A percentile compares a stretch with the other conserved stretches of the same genome.
Evolutionary conservation across 2,329 filamentous ascomycete species (phyloP).

Genomic region (Epichloe sp.): DNA sequence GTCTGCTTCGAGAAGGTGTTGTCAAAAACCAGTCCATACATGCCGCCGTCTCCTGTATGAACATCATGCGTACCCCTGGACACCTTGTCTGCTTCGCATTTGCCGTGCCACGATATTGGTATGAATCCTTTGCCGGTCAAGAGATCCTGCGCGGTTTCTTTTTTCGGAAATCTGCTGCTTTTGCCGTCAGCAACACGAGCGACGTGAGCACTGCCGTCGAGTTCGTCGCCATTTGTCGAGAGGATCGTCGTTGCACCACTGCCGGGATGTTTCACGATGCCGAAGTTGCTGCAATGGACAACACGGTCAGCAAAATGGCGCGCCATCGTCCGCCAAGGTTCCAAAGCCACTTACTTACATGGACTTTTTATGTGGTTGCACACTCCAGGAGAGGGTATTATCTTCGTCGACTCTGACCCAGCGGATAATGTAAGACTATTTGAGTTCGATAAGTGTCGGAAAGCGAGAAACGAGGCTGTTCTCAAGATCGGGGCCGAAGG

Average conservation of each 20-base stretch:
- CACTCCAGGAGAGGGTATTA: constrained; percentile 92
- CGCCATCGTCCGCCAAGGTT: background rate
- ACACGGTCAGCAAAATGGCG: constrained; percentile 8
- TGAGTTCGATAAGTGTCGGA: constrained; percentile 9
- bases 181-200: constrained; percentile 31
- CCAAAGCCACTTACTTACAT: constrained; percentile 45
- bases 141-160: constrained; percentile 50
- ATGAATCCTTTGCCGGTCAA: constrained; percentile 55
- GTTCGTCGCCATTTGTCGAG: constrained; percentile 29
- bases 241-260: constrained; percentile 40
- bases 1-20: constrained; percentile 96
- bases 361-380: constrained; percentile 96
- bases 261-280: constrained; percentile 93
- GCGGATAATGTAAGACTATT: constrained; percentile 89
- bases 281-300: constrained; percentile 57
- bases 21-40: constrained; percentile 95
- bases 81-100: constrained; percentile 93
- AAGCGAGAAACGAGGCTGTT: background rate
- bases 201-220: constrained; percentile 31
- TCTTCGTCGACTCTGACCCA: constrained; percentile 88
- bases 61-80: constrained; percentile 84
- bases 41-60: constrained; percentile 59
- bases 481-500: background rate
- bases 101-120: constrained; percentile 74
- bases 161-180: constrained; percentile 36